Percentiles rank a stretch among this genome's conserved stretches.
These are phyloP conservation scores for Macroventuria anomochaeta DNA, from an alignment of 2,329 filamentous ascomycete genomes.

Conservation along the genomic window DNA sequence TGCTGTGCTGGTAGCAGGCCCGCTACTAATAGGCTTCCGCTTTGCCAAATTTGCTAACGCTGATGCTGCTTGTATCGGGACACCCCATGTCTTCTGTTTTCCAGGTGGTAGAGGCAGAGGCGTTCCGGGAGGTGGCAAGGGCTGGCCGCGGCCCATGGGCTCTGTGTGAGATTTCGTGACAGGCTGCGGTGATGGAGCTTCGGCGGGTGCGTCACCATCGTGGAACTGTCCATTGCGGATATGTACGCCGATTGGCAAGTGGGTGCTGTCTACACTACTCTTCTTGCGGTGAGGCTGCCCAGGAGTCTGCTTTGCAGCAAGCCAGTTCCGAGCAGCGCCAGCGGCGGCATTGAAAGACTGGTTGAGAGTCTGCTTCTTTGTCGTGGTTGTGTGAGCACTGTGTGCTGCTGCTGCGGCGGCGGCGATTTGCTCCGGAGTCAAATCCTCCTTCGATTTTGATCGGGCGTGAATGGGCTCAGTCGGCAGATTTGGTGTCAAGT, in stretches of 20 bases:
- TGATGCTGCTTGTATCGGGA: slow-evolving; percentile 57
- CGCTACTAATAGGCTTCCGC: slow-evolving; percentile 65
- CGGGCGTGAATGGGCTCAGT: slow-evolving; percentile 20
- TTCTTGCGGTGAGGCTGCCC: slow-evolving; percentile 18
- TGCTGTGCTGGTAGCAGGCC: background rate
- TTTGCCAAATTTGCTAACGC: slow-evolving; percentile 58
- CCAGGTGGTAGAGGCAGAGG: slow-evolving; percentile 74
- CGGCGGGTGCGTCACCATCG: slow-evolving; percentile 14
- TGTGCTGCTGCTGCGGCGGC: slow-evolving; percentile 30
- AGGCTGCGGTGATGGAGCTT: slow-evolving; percentile 6
- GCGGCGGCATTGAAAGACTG: slow-evolving; percentile 56
- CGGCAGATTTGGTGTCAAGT: slow-evolving; percentile 15
- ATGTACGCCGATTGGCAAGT: slow-evolving; percentile 19
- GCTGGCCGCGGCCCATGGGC: slow-evolving; percentile 83
- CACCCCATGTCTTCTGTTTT: slow-evolving; percentile 57
- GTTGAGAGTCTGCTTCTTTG: slow-evolving; percentile 39
- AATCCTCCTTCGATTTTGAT: slow-evolving; percentile 25
- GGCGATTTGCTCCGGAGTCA: slow-evolving; percentile 33
- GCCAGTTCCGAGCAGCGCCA: slow-evolving; percentile 67
- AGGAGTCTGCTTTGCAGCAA: slow-evolving; percentile 55
- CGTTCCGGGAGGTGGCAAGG: slow-evolving; percentile 79
- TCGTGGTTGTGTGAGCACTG: slow-evolving; percentile 18
- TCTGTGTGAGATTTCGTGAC: slow-evolving; percentile 55
- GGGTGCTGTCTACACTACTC: slow-evolving; percentile 19
- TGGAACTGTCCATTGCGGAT: slow-evolving; percentile 12